phyloP scores from a whole-genome alignment of 2,329 filamentous ascomycete species.

The Teratosphaeria viscida region DNA sequence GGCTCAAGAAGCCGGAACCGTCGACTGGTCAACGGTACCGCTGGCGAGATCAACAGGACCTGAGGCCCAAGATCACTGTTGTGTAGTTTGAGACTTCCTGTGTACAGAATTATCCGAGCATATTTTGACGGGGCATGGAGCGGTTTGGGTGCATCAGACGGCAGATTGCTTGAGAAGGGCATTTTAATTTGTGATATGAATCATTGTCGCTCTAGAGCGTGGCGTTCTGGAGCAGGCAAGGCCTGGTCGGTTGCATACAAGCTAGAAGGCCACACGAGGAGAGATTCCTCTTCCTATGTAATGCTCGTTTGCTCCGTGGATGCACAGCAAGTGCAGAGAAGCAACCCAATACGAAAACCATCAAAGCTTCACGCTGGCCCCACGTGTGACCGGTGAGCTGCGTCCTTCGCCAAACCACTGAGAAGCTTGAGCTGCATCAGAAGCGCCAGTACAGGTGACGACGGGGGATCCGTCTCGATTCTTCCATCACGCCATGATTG shows the following conservation, averaged over 20 bases:
- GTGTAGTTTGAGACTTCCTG: not conserved
- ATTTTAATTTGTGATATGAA: not conserved
- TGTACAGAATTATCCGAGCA: not conserved
- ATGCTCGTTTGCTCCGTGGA: not conserved
- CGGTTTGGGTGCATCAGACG: not conserved
- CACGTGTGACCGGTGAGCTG: not conserved
- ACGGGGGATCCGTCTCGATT: no score
- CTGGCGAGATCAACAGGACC: not conserved
- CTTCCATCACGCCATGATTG: no score
- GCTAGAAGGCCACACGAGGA: not conserved
- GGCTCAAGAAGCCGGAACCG: slow-evolving; percentile 45
- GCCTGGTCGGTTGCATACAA: not conserved
- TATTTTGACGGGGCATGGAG: not conserved
- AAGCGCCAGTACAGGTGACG: no score
- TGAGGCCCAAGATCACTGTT: not conserved
- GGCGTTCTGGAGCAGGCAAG: not conserved
- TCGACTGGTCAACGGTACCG: slow-evolving; percentile 38
- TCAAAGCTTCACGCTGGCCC: not conserved
- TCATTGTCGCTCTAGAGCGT: not conserved
- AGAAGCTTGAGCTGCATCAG: no score
- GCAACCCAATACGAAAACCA: not conserved
- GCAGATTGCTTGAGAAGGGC: not conserved
- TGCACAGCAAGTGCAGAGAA: not conserved
- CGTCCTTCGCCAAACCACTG: not conserved
- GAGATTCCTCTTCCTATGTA: not conserved